Evolutionary conservation across 768 basidiomycete species (phyloP), one percentile per base, ranked within the genome.

Genomic region (Russula sp.): DNA sequence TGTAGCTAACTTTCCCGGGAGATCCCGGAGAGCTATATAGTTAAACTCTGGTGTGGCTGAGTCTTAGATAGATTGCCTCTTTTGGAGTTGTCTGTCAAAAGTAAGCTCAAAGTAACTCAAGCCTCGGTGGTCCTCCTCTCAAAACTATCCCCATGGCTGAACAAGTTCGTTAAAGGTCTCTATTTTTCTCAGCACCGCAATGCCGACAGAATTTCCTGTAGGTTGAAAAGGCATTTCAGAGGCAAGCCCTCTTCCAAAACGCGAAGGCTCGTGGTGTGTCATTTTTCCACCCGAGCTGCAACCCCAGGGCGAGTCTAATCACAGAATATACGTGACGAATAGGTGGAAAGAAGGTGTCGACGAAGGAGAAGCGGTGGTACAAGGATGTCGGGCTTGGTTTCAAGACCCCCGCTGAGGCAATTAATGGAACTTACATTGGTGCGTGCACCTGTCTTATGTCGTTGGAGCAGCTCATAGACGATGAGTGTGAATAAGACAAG

Each of bases 231-330:
- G 91, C 92, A 66, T 99, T 82, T 82, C 95, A 97, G 79, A 97
- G 97, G 81, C 97, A 99, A 77, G 83, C 87, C 74, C 84, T 99
- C 75, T 99, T 99, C 86, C 94, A 96, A 79, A 96, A 96, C 79
- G 82, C 91, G 76, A 98, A 98, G 84, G 80, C 84, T 69, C 87
- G 87, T 73, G 91, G 94, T 95, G 77, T 73, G 91, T 85, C 62
- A 60, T 51, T 63, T 61, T 57, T 49, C 22, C 8, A 44, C 18
- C 42, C 40, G 11, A 55, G 55, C 20, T 22, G 31, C n/a, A 55
- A 22, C 9, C 51, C 37, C 14, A 51, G 39, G 64, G 32, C 16
- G 16, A 40, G 44, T 44, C 51, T 64, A 32, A 62, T n/a, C 37
- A 55, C 35, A 35, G 34, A 40, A 20, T 50, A 9, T 32, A 20